Evolutionary conservation across 768 basidiomycete genomes (phyloP).

Genomic region (Auricularia cornea): DNA sequence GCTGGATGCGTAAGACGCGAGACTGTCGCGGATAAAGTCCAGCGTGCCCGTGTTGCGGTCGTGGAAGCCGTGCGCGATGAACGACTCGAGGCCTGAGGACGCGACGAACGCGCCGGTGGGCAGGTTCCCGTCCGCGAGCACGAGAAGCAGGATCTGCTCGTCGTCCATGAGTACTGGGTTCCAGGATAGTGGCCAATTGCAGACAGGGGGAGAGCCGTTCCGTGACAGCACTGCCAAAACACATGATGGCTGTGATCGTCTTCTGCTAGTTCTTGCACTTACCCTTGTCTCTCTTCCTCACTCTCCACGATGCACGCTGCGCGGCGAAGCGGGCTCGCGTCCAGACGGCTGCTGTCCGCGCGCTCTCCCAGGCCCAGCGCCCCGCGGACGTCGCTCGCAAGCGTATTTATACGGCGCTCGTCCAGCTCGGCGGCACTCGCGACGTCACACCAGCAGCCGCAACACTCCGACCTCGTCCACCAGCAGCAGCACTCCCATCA

Average conservation of each 20-base stretch:
- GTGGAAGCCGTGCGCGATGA: slow-evolving; percentile 73
- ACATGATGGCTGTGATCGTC: background rate
- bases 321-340: background rate
- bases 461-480: background rate
- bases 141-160: slow-evolving; percentile 55
- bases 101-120: slow-evolving; percentile 97
- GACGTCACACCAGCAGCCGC: background rate
- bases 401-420: too few relatives aligned
- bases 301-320: background rate
- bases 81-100: slow-evolving; percentile 88
- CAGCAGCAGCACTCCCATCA: background rate
- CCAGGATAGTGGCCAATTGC: background rate
- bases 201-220: background rate
- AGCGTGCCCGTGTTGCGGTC: slow-evolving; percentile 16
- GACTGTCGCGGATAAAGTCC: slow-evolving; percentile 60
- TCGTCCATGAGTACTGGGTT: background rate
- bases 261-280: too few relatives aligned
- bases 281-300: background rate
- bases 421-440: background rate
- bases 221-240: background rate
- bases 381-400: too few relatives aligned
- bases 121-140: slow-evolving; percentile 86
- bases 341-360: background rate
- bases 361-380: background rate
- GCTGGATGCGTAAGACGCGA: slow-evolving; percentile 68